These are phyloP conservation scores for Pythium volutum DNA, from an alignment of 352 stramenopile genomes.

Conservation along the genomic window DNA sequence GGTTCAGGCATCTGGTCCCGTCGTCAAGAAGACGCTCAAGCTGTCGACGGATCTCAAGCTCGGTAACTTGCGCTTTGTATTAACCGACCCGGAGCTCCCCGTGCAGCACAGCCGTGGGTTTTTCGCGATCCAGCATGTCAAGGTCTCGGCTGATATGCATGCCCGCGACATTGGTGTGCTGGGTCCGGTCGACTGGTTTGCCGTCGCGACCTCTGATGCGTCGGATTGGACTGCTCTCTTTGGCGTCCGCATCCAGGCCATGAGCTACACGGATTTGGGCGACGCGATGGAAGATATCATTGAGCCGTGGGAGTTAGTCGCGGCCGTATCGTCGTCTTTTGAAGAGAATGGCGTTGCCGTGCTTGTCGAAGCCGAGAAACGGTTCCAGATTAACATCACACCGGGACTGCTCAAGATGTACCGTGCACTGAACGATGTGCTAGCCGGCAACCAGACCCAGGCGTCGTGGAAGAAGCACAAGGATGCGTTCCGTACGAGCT, in stretches of 20 bases:
- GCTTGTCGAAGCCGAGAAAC: conserved; percentile 33
- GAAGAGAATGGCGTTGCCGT: conserved; percentile 33
- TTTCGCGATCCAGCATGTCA: conserved; percentile 35
- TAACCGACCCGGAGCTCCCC: conserved; percentile 35
- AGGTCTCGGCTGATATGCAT: conserved; percentile 25
- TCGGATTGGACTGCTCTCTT: conserved; percentile 36
- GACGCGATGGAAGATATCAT: conserved; percentile 39
- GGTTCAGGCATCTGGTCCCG: not conserved
- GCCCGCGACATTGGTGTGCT: conserved; percentile 18
- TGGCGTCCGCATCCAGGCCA: conserved; percentile 30
- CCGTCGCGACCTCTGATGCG: conserved; percentile 18
- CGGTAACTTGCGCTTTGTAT: conserved; percentile 31
- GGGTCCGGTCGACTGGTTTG: conserved; percentile 24
- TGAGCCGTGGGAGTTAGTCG: conserved; percentile 36
- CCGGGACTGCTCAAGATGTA: conserved; percentile 62
- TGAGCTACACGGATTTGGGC: conserved; percentile 35
- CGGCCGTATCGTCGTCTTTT: conserved; percentile 25
- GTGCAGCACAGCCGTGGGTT: conserved; percentile 30
- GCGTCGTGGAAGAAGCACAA: conserved; percentile 62
- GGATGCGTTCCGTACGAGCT: conserved; percentile 43
- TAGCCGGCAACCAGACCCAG: conserved; percentile 49
- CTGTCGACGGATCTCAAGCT: conserved; percentile 33
- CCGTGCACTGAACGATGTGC: conserved; percentile 69
- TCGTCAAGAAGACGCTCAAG: conserved; percentile 25
- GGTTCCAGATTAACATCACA: conserved; percentile 43